Conservation (phyloP, 768 basidiomycete genomes). For the Solioccasus polychromus region DNA sequence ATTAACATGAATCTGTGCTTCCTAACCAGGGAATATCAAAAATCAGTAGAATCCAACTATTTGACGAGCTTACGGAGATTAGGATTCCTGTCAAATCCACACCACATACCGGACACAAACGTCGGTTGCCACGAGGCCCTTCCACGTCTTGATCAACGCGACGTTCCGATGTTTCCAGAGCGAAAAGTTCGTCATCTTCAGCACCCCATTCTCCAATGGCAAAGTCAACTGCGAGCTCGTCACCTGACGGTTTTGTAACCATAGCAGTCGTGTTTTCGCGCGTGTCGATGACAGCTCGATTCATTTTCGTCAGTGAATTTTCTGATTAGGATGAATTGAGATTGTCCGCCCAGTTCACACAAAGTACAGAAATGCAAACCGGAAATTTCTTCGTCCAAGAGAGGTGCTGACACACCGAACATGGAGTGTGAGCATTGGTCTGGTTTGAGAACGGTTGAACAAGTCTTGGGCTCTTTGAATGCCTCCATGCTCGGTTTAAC, state of each 20-base stretch:
- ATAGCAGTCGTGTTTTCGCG: not conserved
- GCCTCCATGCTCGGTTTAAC: not conserved
- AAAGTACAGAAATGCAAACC: conserved; percentile 14
- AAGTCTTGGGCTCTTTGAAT: not conserved
- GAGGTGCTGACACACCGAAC: conserved; percentile 19
- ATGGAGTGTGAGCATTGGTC: conserved; percentile 2
- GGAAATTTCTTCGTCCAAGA: conserved; percentile 8
- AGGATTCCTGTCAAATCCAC: conserved; percentile 7
- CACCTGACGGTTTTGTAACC: not conserved
- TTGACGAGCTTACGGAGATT: conserved; percentile 23
- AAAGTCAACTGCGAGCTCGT: conserved; percentile 10
- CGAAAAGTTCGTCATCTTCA: conserved; percentile 66
- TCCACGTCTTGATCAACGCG: conserved; percentile 19
- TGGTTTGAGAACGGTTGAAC: not conserved
- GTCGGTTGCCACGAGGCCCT: conserved; percentile 14
- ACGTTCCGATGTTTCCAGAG: conserved; percentile 30
- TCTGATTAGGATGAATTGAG: conserved; percentile 6
- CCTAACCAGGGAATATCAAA: conserved; percentile 33
- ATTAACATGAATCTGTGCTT: conserved; percentile 55
- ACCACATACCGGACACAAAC: conserved; percentile 28
- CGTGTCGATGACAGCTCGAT: not conserved
- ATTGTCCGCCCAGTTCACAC: not conserved
- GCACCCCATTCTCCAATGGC: conserved; percentile 60
- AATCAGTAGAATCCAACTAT: not conserved
- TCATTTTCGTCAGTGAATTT: not conserved